These are phyloP conservation scores for Hygrophila difformis DNA, from an alignment of 257 asterid species.

Conservation along the genomic window DNA sequence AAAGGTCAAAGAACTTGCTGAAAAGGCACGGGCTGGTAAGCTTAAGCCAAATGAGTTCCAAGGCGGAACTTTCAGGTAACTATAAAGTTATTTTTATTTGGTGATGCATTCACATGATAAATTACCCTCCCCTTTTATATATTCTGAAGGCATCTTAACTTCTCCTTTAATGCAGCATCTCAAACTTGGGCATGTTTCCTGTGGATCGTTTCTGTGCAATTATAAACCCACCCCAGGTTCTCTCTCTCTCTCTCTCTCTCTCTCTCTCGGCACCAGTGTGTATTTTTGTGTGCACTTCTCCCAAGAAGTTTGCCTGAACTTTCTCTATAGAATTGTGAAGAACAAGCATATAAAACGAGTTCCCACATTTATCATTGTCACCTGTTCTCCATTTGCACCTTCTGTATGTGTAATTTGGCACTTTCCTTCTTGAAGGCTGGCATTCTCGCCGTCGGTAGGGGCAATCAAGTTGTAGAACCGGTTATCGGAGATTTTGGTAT, in stretches of 20 bases:
- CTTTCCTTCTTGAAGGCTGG: constrained; percentile 69
- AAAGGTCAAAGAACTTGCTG: constrained; percentile 96
- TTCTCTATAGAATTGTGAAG: no score
- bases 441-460: constrained; percentile 96
- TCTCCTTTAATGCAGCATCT: constrained; percentile 59
- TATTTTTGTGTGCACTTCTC: not conserved
- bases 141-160: constrained; percentile 14
- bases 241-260: constrained; percentile 26
- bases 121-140: constrained; percentile 6
- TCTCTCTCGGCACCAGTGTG: constrained; percentile 2
- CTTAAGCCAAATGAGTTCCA: constrained; percentile 95
- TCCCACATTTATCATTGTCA: no score
- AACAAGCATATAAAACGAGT: no score
- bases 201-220: constrained; percentile 95
- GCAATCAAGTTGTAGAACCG: constrained; percentile 87
- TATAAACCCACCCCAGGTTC: constrained; percentile 97
- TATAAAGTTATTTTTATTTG: not conserved
- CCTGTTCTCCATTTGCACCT: constrained; percentile 6
- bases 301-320: not conserved
- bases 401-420: constrained; percentile 13
- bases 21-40: constrained; percentile 83
- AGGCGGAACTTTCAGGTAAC: constrained; percentile 98
- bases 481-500: constrained; percentile 76
- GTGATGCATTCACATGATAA: constrained; percentile 3
- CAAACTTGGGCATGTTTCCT: constrained; percentile 99